Percentiles rank a stretch among this genome's conserved stretches.
phyloP scores from a whole-genome alignment of 2,329 filamentous ascomycete species.

The Camptophora hylomeconis region DNA sequence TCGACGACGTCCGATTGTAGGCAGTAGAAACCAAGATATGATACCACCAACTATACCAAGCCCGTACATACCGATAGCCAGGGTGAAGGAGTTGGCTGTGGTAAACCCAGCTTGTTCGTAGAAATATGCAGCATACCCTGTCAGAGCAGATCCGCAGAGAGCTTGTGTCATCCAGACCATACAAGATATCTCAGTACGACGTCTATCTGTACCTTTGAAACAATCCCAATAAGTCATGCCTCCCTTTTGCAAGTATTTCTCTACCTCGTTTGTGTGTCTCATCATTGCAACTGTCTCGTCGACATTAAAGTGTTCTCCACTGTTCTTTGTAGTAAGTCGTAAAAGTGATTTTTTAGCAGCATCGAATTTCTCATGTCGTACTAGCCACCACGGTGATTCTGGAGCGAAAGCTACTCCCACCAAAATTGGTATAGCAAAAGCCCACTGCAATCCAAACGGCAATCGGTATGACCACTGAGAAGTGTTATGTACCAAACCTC shows the following conservation, averaged over 20 bases:
- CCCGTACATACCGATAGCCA: slow-evolving; percentile 26
- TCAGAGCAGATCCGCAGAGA: slow-evolving; percentile 21
- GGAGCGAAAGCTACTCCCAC: slow-evolving; percentile 33
- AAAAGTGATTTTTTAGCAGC: slow-evolving; percentile 29
- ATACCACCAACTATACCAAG: slow-evolving; percentile 21
- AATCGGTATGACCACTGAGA: slow-evolving; percentile 39
- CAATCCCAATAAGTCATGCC: slow-evolving; percentile 25
- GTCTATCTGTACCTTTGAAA: slow-evolving; percentile 23
- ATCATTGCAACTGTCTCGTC: slow-evolving; percentile 42
- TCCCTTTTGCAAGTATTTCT: slow-evolving; percentile 18
- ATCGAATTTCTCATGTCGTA: slow-evolving; percentile 28
- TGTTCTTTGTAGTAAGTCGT: slow-evolving; percentile 27
- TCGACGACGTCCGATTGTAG: slow-evolving; percentile 22
- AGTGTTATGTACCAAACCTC: slow-evolving; percentile 25
- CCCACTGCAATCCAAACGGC: slow-evolving; percentile 40
- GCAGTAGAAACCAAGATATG: slow-evolving; percentile 22
- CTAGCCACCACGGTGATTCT: slow-evolving; percentile 40
- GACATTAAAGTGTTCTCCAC: slow-evolving; percentile 29
- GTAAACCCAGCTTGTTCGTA: slow-evolving; percentile 24
- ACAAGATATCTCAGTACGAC: slow-evolving; percentile 24
- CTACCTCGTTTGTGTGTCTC: slow-evolving; percentile 39
- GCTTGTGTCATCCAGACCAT: slow-evolving; percentile 21
- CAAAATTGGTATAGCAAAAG: slow-evolving; percentile 35
- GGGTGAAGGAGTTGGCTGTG: slow-evolving; percentile 25
- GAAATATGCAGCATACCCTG: slow-evolving; percentile 22